Percentiles rank a stretch among this genome's conserved stretches.
Evolutionary conservation across 2,329 filamentous ascomycete species (phyloP).

Genomic region (Colletotrichum cereale): DNA sequence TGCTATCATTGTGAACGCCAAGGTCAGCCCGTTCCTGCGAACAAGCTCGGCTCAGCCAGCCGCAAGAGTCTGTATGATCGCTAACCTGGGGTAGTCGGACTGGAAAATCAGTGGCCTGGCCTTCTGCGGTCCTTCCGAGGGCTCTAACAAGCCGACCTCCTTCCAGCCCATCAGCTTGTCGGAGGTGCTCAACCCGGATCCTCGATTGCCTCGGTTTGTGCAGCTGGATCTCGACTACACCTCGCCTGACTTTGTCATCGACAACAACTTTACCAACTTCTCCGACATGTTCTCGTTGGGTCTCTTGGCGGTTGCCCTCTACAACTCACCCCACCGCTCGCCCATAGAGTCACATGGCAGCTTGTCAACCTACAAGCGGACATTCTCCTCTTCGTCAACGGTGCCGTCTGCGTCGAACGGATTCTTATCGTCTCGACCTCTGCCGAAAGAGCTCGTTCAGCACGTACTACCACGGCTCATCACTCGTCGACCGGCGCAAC

Average conservation of each 20-base stretch:
- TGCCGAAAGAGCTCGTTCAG: conserved; percentile 82
- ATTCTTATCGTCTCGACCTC: conserved; percentile 81
- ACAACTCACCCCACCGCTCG: conserved; percentile 93
- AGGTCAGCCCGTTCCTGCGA: conserved; percentile 64
- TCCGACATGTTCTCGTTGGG: conserved; percentile 96
- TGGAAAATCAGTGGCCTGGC: conserved; percentile 98
- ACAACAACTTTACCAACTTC: conserved; percentile 85
- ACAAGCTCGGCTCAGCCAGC: not conserved
- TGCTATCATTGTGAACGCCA: conserved; percentile 92
- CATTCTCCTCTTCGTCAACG: conserved; percentile 83
- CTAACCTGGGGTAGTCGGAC: conserved; percentile 75
- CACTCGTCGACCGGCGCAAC: conserved; percentile 86
- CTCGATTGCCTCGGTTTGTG: conserved; percentile 82
- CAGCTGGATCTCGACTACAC: conserved; percentile 94
- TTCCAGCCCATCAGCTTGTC: conserved; percentile 85
- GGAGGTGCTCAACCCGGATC: conserved; percentile 87
- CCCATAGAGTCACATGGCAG: conserved; percentile 87
- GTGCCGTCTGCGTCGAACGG: conserved; percentile 86
- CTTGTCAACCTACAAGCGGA: conserved; percentile 84
- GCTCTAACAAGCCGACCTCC: conserved; percentile 79
- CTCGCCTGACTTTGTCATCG: conserved; percentile 93
- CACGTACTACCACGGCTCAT: conserved; percentile 88
- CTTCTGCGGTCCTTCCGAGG: conserved; percentile 86
- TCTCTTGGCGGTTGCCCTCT: conserved; percentile 87
- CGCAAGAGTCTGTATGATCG: not conserved